Percentiles rank a stretch among this genome's conserved stretches.
Conservation (phyloP, 306 rosid species). For the Vicia sativa region DNA sequence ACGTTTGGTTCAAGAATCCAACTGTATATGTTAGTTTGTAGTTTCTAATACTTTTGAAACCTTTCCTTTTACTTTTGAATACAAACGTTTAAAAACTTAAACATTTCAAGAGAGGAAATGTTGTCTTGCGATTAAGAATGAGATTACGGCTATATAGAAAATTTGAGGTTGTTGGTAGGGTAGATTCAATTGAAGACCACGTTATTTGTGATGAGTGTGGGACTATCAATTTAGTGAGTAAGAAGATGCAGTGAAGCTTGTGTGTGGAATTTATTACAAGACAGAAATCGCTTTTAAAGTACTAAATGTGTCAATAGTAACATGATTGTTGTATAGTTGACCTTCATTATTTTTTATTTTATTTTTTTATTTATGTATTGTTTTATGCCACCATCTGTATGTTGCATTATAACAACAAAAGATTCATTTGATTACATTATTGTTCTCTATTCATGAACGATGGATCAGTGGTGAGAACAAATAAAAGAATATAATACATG, state of each 20-base stretch:
- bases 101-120: too few relatives aligned
- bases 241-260: slow-evolving; percentile 39
- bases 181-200: slow-evolving; percentile 3
- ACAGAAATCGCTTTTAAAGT: slow-evolving; percentile 25
- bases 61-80: too few relatives aligned
- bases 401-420: not conserved
- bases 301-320: not conserved
- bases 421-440: too few relatives aligned
- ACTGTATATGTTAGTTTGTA: too few relatives aligned
- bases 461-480: too few relatives aligned
- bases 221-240: not conserved
- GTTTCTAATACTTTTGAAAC: too few relatives aligned
- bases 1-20: too few relatives aligned
- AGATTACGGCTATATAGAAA: not conserved
- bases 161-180: not conserved
- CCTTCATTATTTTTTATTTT: not conserved
- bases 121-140: too few relatives aligned
- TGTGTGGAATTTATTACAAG: slow-evolving; percentile 25
- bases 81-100: too few relatives aligned
- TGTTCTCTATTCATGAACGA: too few relatives aligned
- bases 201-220: slow-evolving; percentile 17
- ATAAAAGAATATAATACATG: too few relatives aligned
- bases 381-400: not conserved
- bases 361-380: not conserved
- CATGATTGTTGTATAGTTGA: slow-evolving; percentile 7